phyloP scores from a whole-genome alignment of 192 early-diverging fungal species.

The Lunasporangiospora selenospora region DNA sequence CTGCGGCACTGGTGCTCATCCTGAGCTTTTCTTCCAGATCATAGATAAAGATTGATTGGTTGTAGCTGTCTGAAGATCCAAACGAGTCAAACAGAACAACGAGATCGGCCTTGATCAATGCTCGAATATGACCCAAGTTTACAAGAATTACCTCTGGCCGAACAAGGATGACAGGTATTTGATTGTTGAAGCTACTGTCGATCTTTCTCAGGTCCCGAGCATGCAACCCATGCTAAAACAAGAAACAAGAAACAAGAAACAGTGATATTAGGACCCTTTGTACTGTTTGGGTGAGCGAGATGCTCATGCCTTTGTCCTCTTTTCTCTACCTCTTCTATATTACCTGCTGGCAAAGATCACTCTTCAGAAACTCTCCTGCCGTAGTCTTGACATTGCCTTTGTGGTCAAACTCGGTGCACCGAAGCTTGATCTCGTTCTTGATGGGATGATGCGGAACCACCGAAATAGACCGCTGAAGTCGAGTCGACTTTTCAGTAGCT shows the following conservation, averaged over 20 bases:
- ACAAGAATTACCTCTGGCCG: slow-evolving; percentile 82
- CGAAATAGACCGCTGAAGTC: slow-evolving; percentile 26
- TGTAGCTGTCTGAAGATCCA: slow-evolving; percentile 70
- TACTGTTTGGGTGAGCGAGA: neutral
- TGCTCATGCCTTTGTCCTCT: neutral
- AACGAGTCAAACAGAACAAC: slow-evolving; percentile 81
- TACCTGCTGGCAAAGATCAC: slow-evolving; percentile 74
- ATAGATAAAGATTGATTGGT: slow-evolving; percentile 77
- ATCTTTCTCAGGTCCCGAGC: slow-evolving; percentile 90
- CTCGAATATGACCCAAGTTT: slow-evolving; percentile 82
- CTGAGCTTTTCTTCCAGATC: slow-evolving; percentile 80
- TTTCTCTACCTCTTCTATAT: neutral
- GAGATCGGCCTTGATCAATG: slow-evolving; percentile 80
- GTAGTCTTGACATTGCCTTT: slow-evolving; percentile 72
- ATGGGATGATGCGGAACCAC: slow-evolving; percentile 45
- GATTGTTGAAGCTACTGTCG: slow-evolving; percentile 76
- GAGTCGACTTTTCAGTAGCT: slow-evolving; percentile 14
- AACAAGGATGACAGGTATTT: slow-evolving; percentile 83
- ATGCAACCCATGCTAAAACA: slow-evolving; percentile 67
- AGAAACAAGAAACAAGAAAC: neutral
- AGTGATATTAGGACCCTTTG: too few species aligned
- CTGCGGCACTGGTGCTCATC: slow-evolving; percentile 50
- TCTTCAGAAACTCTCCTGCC: slow-evolving; percentile 79
- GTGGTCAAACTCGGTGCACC: slow-evolving; percentile 72
- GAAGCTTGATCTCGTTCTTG: slow-evolving; percentile 47